phyloP scores from a whole-genome alignment of 257 asterid genomes.

The Solanum appendiculatum region DNA sequence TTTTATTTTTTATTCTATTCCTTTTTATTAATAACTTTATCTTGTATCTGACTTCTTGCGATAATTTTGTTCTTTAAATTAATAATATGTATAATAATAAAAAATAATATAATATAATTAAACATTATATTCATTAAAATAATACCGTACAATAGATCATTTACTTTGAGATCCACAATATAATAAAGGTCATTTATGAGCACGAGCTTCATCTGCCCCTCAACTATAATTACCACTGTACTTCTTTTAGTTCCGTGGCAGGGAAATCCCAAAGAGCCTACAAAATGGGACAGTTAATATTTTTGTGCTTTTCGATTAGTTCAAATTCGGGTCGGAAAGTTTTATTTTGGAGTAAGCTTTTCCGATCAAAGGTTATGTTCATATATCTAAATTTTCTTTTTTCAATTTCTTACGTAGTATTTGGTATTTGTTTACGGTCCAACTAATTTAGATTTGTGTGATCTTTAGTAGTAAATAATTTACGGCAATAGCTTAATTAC shows the following conservation, averaged over 20 bases:
- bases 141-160: background rate
- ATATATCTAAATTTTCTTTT: background rate
- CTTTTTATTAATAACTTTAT: background rate
- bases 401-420: background rate
- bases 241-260: background rate
- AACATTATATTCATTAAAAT: background rate
- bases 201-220: background rate
- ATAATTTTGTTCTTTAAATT: background rate
- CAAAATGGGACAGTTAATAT: background rate
- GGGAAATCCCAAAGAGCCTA: background rate
- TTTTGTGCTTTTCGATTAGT: background rate
- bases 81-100: background rate
- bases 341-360: background rate
- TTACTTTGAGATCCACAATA: background rate
- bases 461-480: no score
- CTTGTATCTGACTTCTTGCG: background rate
- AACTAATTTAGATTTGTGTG: background rate
- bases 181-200: background rate
- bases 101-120: no score
- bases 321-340: accelerated
- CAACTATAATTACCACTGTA: background rate
- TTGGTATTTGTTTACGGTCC: background rate
- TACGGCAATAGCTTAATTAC: no score
- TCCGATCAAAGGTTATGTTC: background rate
- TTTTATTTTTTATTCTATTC: background rate